A percentile compares a stretch with the other conserved stretches of the same genome.
Evolutionary conservation across 495 filamentous ascomycete species (phyloP).

Genomic region (Aspergillus incahuasiensis): DNA sequence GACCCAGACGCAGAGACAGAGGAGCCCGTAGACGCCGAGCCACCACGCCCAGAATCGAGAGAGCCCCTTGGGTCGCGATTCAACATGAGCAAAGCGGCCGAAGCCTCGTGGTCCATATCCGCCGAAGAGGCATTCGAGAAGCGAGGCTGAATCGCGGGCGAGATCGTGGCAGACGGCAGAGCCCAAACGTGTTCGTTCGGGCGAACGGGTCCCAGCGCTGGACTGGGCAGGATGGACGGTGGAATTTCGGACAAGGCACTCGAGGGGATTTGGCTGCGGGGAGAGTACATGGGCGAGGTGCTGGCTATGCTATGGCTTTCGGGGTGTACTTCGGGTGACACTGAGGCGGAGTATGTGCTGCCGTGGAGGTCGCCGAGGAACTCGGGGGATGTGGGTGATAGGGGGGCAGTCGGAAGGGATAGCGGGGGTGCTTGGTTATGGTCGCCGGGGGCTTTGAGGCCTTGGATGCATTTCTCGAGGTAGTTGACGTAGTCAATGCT

Average conservation of each 20-base stretch:
- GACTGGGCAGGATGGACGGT: slow-evolving; percentile 38
- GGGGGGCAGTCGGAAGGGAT: slow-evolving; percentile 21
- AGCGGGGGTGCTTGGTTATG: slow-evolving; percentile 14
- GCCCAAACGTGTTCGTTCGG: slow-evolving; percentile 19
- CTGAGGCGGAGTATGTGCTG: slow-evolving; percentile 27
- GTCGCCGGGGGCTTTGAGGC: slow-evolving; percentile 63
- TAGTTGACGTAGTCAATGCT: slow-evolving; percentile 97
- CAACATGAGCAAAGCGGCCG: slow-evolving; percentile 74
- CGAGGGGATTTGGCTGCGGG: slow-evolving; percentile 31
- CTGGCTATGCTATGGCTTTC: slow-evolving; percentile 14
- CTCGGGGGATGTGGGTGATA: slow-evolving; percentile 38
- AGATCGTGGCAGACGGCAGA: slow-evolving; percentile 26
- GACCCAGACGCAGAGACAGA: background rate
- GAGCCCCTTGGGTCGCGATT: slow-evolving; percentile 60
- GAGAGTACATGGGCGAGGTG: slow-evolving; percentile 38
- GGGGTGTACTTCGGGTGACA: slow-evolving; percentile 34
- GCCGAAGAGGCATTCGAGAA: slow-evolving; percentile 24
- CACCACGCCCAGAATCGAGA: slow-evolving; percentile 30
- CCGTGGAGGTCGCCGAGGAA: slow-evolving; percentile 23
- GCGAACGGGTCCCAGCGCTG: slow-evolving; percentile 34
- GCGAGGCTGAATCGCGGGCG: slow-evolving; percentile 31
- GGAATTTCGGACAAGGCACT: slow-evolving; percentile 25
- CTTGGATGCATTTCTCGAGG: slow-evolving; percentile 79
- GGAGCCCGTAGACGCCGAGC: slow-evolving; percentile 18
- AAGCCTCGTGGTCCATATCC: slow-evolving; percentile 70